Evolutionary conservation across 148 eudicot species (phyloP).

Genomic region (Rhododendron ferrugineum): DNA sequence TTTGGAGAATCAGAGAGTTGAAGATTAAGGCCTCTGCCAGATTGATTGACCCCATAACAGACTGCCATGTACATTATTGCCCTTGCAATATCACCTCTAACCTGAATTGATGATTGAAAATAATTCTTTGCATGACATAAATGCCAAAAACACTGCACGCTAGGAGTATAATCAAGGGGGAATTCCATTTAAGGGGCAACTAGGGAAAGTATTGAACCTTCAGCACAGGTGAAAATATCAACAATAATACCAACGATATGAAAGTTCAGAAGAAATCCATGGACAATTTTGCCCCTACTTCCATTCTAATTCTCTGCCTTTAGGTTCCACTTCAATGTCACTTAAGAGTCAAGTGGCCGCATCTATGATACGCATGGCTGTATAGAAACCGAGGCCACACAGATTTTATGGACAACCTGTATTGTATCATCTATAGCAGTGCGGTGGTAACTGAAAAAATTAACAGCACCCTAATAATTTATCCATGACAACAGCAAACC

Average conservation of each 20-base stretch:
- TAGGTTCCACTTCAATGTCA: background rate
- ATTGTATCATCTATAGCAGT: background rate
- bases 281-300: background rate
- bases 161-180: background rate
- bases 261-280: background rate
- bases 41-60: constrained; percentile 42
- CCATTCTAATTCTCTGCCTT: background rate
- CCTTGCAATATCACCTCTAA: constrained; percentile 58
- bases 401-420: background rate
- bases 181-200: background rate
- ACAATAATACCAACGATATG: background rate
- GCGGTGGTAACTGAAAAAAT: background rate
- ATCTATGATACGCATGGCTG: background rate
- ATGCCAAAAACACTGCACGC: background rate
- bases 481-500: constrained; percentile 21
- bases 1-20: constrained; percentile 46
- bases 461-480: background rate
- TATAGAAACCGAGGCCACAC: background rate
- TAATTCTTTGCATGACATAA: background rate
- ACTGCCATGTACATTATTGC: constrained; percentile 60
- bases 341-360: background rate
- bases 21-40: constrained; percentile 37
- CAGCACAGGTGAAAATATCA: background rate
- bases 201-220: background rate
- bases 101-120: constrained; percentile 23